Conservation (phyloP, 768 basidiomycete genomes). For the Rhodotorula babjevae region DNA sequence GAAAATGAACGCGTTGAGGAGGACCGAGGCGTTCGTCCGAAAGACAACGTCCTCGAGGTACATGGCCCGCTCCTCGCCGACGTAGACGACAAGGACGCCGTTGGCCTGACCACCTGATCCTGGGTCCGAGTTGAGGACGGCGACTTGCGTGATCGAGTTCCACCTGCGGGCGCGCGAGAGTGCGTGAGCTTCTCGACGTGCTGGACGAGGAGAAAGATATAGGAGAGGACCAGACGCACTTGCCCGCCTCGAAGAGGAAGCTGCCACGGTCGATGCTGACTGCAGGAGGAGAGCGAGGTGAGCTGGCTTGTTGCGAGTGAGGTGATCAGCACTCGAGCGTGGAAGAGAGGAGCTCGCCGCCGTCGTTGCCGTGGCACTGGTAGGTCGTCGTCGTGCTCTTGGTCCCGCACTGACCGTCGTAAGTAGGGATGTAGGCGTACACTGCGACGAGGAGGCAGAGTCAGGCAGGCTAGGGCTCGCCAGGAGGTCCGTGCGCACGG, state of each 20-base stretch:
- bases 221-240: too few relatives aligned
- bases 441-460: not conserved
- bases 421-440: slow-evolving; percentile 18
- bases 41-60: slow-evolving; percentile 15
- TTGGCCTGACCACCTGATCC: not conserved
- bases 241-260: slow-evolving; percentile 11
- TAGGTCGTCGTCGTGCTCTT: not conserved
- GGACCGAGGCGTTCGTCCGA: slow-evolving; percentile 13
- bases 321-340: not conserved
- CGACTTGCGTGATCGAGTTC: slow-evolving; percentile 18
- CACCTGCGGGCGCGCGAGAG: not conserved
- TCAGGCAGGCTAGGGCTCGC: too few relatives aligned
- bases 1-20: slow-evolving; percentile 1
- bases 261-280: slow-evolving; percentile 18
- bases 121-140: slow-evolving; percentile 15
- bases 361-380: slow-evolving; percentile 1
- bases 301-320: too few relatives aligned
- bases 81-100: slow-evolving; percentile 18
- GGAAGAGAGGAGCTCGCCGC: not conserved
- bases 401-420: not conserved
- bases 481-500: not conserved
- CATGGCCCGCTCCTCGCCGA: slow-evolving; percentile 14
- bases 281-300: not conserved
- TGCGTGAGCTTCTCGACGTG: too few relatives aligned
- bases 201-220: too few relatives aligned